Conservation (phyloP, 2,329 filamentous ascomycete genomes). For the Botrytis elliptica region DNA sequence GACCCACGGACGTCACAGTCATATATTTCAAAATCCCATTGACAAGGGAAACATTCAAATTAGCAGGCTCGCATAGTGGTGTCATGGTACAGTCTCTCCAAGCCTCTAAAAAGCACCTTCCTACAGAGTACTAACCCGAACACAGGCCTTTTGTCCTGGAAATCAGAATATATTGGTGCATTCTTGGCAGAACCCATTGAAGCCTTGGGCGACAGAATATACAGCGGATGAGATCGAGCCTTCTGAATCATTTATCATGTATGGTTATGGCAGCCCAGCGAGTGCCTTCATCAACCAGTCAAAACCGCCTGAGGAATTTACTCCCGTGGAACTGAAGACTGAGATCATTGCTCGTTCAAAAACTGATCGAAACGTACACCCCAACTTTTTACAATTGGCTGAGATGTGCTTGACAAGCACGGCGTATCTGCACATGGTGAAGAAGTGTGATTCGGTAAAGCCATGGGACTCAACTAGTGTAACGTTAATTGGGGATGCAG, state of each 20-base stretch:
- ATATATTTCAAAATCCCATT: conserved; percentile 38
- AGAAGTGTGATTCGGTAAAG: conserved; percentile 31
- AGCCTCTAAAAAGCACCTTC: too few species aligned
- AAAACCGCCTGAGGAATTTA: conserved; percentile 27
- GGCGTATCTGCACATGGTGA: conserved; percentile 29
- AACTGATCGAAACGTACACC: conserved; percentile 26
- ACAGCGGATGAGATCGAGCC: conserved; percentile 28
- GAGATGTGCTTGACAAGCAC: conserved; percentile 30
- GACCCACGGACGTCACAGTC: conserved; percentile 28
- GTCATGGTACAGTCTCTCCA: conserved; percentile 27
- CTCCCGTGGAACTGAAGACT: conserved; percentile 31
- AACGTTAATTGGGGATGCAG: conserved; percentile 35
- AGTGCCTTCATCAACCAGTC: conserved; percentile 30
- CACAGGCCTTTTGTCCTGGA: conserved; percentile 29
- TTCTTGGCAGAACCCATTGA: conserved; percentile 33
- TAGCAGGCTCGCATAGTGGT: conserved; percentile 27
- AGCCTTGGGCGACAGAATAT: conserved; percentile 30
- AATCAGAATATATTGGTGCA: conserved; percentile 36
- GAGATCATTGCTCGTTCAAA: conserved; percentile 29
- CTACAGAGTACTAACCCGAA: conserved; percentile 9
- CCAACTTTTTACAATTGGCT: conserved; percentile 28
- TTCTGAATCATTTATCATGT: conserved; percentile 38
- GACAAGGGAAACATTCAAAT: conserved; percentile 28
- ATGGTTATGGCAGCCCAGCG: conserved; percentile 31
- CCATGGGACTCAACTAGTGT: conserved; percentile 31